phyloP scores from a whole-genome alignment of 2,329 filamentous ascomycete species.

The Hypoxylon rubiginosum region DNA sequence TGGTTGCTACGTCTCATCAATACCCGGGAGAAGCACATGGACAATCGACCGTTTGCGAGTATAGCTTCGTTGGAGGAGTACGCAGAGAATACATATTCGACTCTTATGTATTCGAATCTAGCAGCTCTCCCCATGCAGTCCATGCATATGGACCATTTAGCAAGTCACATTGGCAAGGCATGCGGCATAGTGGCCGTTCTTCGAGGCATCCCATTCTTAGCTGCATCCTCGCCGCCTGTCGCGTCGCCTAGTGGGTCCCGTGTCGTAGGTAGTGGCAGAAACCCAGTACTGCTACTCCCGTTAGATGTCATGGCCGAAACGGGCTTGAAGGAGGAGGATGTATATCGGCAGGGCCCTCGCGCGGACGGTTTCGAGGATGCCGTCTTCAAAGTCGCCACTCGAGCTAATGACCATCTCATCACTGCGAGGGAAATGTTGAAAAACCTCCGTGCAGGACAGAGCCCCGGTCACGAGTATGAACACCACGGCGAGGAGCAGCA shows the following conservation, averaged over 20 bases:
- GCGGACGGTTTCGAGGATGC: constrained; percentile 88
- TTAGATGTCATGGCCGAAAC: constrained; percentile 89
- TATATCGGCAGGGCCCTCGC: constrained; percentile 83
- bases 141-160: constrained; percentile 89
- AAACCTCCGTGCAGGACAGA: constrained; percentile 79
- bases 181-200: constrained; percentile 88
- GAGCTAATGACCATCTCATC: constrained; percentile 95
- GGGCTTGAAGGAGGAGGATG: constrained; percentile 87
- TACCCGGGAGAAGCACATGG: constrained; percentile 84
- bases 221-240: constrained; percentile 74
- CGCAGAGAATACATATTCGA: constrained; percentile 94
- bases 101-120: constrained; percentile 88
- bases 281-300: constrained; percentile 78
- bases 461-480: constrained; percentile 89
- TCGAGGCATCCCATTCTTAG: constrained; percentile 89
- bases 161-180: constrained; percentile 95
- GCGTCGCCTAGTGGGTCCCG: constrained; percentile 58
- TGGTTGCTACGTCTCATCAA: constrained; percentile 84
- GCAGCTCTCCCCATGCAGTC: constrained; percentile 84
- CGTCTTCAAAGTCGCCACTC: constrained; percentile 90
- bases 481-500: constrained; percentile 83
- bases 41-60: constrained; percentile 83
- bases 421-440: constrained; percentile 93
- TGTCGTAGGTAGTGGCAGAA: constrained; percentile 55
- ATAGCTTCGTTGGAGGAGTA: constrained; percentile 85